These are phyloP conservation scores for Pichia rugopelliculosa DNA, from an alignment of 805 yeast genomes.

Conservation along the genomic window DNA sequence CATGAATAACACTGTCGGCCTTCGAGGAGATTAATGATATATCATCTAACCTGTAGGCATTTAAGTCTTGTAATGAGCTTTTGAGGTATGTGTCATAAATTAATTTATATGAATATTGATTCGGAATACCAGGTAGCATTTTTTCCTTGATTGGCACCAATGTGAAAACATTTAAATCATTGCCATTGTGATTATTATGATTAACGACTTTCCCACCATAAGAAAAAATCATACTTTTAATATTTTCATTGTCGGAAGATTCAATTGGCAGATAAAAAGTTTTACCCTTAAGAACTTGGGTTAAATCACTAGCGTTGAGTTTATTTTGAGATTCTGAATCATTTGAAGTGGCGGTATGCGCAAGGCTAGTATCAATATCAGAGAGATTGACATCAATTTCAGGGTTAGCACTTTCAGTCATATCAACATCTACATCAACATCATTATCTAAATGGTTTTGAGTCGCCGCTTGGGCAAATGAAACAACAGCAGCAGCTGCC, in stretches of 20 bases:
- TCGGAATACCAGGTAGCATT: slow-evolving; percentile 12
- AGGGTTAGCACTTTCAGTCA: background rate
- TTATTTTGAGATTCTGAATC: background rate
- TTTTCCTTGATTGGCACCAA: slow-evolving; percentile 15
- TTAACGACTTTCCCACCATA: slow-evolving; percentile 20
- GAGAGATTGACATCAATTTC: background rate
- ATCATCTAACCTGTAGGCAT: slow-evolving; percentile 8
- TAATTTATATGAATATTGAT: slow-evolving; percentile 19
- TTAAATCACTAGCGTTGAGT: background rate
- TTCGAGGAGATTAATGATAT: too few relatives aligned
- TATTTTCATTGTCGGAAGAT: slow-evolving; percentile 11
- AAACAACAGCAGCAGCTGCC: slow-evolving; percentile 3
- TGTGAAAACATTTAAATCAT: slow-evolving; percentile 9
- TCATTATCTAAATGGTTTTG: slow-evolving; percentile 6
- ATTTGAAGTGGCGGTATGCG: background rate
- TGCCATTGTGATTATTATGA: background rate
- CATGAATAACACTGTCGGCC: too few relatives aligned
- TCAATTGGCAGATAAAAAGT: slow-evolving; percentile 16
- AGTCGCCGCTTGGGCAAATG: slow-evolving; percentile 8
- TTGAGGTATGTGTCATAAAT: slow-evolving; percentile 19
- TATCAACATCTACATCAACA: slow-evolving; percentile 9
- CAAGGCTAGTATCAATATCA: background rate
- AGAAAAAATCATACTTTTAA: slow-evolving; percentile 15
- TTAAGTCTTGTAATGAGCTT: slow-evolving; percentile 13
- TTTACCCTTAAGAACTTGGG: slow-evolving; percentile 7